A percentile compares a stretch with the other conserved stretches of the same genome.
phyloP scores from a whole-genome alignment of 495 filamentous ascomycete species.

The Aspergillus steynii region DNA sequence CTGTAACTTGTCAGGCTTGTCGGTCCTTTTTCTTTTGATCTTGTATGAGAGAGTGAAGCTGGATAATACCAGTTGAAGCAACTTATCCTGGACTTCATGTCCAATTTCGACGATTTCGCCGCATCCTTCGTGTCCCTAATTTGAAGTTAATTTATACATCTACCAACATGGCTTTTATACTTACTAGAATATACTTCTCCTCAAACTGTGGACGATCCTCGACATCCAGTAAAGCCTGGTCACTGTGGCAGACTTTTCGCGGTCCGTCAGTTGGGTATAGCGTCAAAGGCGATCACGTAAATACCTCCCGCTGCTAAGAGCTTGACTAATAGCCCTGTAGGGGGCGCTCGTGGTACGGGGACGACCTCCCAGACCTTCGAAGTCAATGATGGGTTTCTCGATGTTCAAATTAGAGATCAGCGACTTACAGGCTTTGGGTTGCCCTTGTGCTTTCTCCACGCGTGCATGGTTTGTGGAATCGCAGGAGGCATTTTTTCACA shows the following conservation, averaged over 20 bases:
- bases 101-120: constrained; percentile 25
- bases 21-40: no score
- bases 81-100: constrained; percentile 11
- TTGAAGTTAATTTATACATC: not conserved
- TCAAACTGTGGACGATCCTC: constrained; percentile 25
- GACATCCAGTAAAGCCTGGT: constrained; percentile 22
- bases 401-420: not conserved
- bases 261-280: no score
- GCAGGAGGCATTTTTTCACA: not conserved
- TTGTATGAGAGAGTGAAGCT: not conserved
- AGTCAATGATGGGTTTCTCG: not conserved
- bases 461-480: constrained; percentile 20
- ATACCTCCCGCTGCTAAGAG: constrained; percentile 23
- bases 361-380: constrained; percentile 20
- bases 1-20: constrained; percentile 1
- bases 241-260: constrained; percentile 23
- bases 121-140: constrained; percentile 27
- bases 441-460: constrained; percentile 28
- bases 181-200: constrained; percentile 25
- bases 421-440: constrained; percentile 16
- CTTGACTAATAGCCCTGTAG: constrained; percentile 18
- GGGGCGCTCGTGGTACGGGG: constrained; percentile 15
- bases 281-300: not conserved
- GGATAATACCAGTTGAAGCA: constrained; percentile 15
- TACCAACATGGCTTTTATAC: no score